phyloP scores from a whole-genome alignment of 495 filamentous ascomycete genomes.

The Lepraria neglecta region DNA sequence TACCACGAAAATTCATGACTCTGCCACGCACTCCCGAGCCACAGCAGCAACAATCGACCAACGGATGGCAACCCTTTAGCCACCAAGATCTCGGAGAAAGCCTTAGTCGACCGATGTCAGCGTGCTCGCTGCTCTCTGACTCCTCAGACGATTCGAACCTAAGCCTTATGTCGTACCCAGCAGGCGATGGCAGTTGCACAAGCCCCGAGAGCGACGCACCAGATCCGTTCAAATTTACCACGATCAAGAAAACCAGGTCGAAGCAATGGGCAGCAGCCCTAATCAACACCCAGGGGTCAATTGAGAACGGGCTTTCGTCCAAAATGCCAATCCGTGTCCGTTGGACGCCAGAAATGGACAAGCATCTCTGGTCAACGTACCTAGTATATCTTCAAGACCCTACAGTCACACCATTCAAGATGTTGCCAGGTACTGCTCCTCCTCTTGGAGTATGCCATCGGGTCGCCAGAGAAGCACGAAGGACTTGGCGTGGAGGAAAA shows the following conservation, averaged over 20 bases:
- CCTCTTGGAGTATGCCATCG: constrained; percentile 85
- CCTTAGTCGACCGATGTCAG: constrained; percentile 51
- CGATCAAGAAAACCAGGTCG: constrained; percentile 35
- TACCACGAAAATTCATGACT: constrained; percentile 44
- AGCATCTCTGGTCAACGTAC: constrained; percentile 89
- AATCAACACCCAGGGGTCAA: constrained; percentile 24
- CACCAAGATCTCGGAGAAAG: constrained; percentile 33
- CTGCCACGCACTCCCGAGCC: constrained; percentile 58
- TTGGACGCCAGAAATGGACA: constrained; percentile 88
- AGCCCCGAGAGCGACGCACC: constrained; percentile 58
- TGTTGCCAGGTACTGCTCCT: constrained; percentile 76
- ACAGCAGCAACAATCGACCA: constrained; percentile 43
- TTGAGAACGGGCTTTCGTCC: constrained; percentile 7
- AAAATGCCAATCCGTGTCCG: constrained; percentile 19
- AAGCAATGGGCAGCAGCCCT: constrained; percentile 39
- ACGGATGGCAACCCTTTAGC: constrained; percentile 32
- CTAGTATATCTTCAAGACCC: constrained; percentile 83
- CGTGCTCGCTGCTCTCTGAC: constrained; percentile 58
- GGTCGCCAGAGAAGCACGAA: constrained; percentile 77
- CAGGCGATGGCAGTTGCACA: constrained; percentile 61
- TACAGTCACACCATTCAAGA: constrained; percentile 87
- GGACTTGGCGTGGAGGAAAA: constrained; percentile 65
- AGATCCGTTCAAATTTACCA: constrained; percentile 48
- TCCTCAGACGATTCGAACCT: constrained; percentile 64
- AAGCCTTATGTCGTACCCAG: constrained; percentile 58